phyloP scores from a whole-genome alignment of 805 yeast species.

The Torulaspora maleeae region DNA sequence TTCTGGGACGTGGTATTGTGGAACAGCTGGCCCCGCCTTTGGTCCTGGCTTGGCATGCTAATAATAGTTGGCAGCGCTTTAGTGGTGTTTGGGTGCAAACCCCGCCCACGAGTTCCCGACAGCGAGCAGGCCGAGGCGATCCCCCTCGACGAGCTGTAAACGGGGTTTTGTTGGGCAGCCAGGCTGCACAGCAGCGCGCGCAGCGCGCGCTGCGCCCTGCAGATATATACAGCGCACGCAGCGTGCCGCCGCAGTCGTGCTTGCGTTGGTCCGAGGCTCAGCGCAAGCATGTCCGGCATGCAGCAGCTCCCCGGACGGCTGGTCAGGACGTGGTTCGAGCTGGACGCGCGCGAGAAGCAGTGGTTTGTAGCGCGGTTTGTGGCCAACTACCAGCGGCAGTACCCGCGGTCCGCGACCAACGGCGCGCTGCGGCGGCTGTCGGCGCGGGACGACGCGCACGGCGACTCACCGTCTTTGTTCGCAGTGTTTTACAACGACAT shows the following conservation, averaged over 20 bases:
- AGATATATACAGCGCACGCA: too few relatives aligned
- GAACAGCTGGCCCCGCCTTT: slow-evolving; percentile 64
- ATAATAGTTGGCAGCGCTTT: slow-evolving; percentile 65
- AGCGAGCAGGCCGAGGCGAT: slow-evolving; percentile 8
- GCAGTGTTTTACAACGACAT: slow-evolving; percentile 35
- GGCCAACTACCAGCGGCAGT: slow-evolving; percentile 23
- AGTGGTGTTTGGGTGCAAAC: slow-evolving; percentile 51
- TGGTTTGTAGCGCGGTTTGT: slow-evolving; percentile 26
- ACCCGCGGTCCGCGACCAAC: slow-evolving; percentile 33
- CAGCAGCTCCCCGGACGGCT: not conserved
- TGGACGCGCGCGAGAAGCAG: slow-evolving; percentile 25
- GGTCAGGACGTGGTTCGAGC: slow-evolving; percentile 28
- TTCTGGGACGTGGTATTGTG: slow-evolving; percentile 69
- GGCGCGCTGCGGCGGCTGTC: slow-evolving; percentile 26
- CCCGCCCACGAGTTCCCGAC: slow-evolving; percentile 20
- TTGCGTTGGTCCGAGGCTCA: too few relatives aligned
- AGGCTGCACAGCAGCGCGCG: not conserved
- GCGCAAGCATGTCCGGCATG: slow-evolving; percentile 3
- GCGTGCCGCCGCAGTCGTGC: too few relatives aligned
- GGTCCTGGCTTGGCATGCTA: slow-evolving; percentile 64
- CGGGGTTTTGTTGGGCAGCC: not conserved
- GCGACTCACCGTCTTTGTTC: slow-evolving; percentile 32
- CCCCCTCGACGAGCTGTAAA: slow-evolving; percentile 6
- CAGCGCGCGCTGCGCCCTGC: not conserved
- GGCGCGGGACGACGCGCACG: slow-evolving; percentile 19